These are phyloP conservation scores for Phytopythium vexans DNA, from an alignment of 352 stramenopile genomes.

Conservation along the genomic window DNA sequence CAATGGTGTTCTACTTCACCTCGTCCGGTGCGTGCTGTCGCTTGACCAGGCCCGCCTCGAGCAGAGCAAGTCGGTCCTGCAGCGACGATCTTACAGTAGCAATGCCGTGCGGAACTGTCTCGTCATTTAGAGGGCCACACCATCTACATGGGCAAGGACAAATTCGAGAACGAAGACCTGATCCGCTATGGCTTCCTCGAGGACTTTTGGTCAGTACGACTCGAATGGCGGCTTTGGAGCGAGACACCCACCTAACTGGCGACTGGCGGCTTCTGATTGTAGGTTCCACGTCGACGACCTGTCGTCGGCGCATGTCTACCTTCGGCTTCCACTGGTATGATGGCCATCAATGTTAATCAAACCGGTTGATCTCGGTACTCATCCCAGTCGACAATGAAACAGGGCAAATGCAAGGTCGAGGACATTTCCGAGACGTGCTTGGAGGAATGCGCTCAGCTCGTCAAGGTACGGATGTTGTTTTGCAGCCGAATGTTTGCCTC, in stretches of 20 bases:
- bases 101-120: no score
- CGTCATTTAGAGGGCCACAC: constrained; percentile 71
- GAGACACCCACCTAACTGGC: not conserved
- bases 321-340: constrained; percentile 87
- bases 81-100: not conserved
- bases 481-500: not conserved
- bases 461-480: constrained; percentile 71
- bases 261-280: not conserved
- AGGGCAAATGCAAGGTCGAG: constrained; percentile 72
- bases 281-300: constrained; percentile 98
- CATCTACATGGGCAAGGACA: constrained; percentile 98
- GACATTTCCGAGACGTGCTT: constrained; percentile 78
- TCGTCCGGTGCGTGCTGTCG: constrained; percentile 53
- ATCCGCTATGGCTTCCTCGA: constrained; percentile 96
- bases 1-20: constrained; percentile 83
- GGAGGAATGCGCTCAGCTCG: constrained; percentile 89
- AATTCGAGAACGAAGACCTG: constrained; percentile 99
- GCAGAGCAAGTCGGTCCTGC: not conserved
- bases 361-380: constrained; percentile 2
- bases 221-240: not conserved
- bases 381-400: not conserved
- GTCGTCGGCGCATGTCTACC: constrained; percentile 97
- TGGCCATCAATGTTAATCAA: not conserved
- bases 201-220: constrained; percentile 84
- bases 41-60: not conserved